These are phyloP conservation scores for Ettlia oleoabundans DNA, from an alignment of 139 green algal genomes.

Conservation along the genomic window DNA sequence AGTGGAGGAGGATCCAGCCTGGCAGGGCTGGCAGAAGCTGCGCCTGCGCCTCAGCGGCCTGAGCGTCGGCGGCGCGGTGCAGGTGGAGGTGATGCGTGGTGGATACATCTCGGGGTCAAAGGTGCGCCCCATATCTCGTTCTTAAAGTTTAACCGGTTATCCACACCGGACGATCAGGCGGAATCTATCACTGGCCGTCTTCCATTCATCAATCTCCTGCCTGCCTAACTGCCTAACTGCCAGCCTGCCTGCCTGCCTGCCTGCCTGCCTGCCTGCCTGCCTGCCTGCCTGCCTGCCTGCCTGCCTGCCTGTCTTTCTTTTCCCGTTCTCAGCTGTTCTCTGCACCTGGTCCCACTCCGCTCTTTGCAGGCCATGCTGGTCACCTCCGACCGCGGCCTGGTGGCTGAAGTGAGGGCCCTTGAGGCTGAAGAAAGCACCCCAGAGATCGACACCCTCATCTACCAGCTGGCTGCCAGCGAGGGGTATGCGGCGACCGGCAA, in stretches of 20 bases:
- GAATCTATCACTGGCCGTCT: too few relatives aligned
- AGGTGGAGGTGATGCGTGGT: conserved; percentile 55
- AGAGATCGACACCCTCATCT: conserved; percentile 32
- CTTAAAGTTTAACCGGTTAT: background rate
- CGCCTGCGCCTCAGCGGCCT: conserved; percentile 26
- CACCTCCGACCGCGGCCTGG: conserved; percentile 1
- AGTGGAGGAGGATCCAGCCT: conserved; percentile 4
- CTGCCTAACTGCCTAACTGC: too few relatives aligned
- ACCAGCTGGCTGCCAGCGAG: conserved; percentile 29
- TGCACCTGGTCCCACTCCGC: background rate
- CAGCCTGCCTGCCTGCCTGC: too few relatives aligned
- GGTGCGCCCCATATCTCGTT: background rate
- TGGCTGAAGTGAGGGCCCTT: conserved; percentile 24
- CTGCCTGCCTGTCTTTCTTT: too few relatives aligned
- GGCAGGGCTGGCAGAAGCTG: conserved; percentile 34
- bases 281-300: too few relatives aligned
- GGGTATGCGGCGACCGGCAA: background rate
- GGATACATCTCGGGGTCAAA: conserved; percentile 41
- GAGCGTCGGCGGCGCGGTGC: conserved; percentile 28
- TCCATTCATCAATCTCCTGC: too few relatives aligned
- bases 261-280: too few relatives aligned
- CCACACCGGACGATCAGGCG: too few relatives aligned
- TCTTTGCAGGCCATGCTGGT: conserved; percentile 34
- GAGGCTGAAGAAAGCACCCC: background rate
- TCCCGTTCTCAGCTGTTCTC: background rate